Base-by-base conservation (phyloP, 83 land plant species). In the Thuja plicata region DNA sequence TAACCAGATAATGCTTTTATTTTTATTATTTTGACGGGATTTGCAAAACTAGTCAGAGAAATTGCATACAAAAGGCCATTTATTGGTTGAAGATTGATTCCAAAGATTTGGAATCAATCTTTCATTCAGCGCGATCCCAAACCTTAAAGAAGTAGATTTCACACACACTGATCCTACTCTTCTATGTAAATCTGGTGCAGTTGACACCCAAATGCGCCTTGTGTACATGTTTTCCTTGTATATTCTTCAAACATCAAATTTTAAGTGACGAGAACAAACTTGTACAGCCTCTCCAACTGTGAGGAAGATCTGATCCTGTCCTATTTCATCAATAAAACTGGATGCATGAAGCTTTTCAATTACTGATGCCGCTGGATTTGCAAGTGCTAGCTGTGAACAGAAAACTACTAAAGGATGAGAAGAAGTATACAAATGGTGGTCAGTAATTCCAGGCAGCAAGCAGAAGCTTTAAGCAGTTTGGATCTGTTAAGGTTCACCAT, bases 261-360 rank as follows among this genome's bases (percentile, higher is more conserved):
- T 83, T 48, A 83, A 83, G 30, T 54, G 85, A 12, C 83, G 89
- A 57, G 93, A 85, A 84, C 94, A 92, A 17, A 93, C 92, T 80
- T 95, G 93, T 16, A 96, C 93, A 38, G 97, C 99, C 88, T 97
- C 98, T 24, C 86, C 92, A 45, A 96, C 94, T 11, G 95, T 91
- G 48, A 94, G 73, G 91, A 94, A 96, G 43, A 97, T 46, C 93
- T 94, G 88, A 37, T 89, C 88, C 86, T 41, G 74, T 55, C 95
- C 97, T 71, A 97, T 87, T 79, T 87, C 91, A 1, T 91, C 95
- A 24, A 96, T 89, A 76, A 96, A 91, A 30, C 89, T 91, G 24
- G 95, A 90, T 45, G 90, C 38, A 88, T 93, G 92, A 81, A 97
- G 91, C 93, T 96, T 97, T 86, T 93, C 91, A 32, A 95, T 93